phyloP scores from a whole-genome alignment of 148 eudicot genomes.

The Amaranthus hypochondriacus region DNA sequence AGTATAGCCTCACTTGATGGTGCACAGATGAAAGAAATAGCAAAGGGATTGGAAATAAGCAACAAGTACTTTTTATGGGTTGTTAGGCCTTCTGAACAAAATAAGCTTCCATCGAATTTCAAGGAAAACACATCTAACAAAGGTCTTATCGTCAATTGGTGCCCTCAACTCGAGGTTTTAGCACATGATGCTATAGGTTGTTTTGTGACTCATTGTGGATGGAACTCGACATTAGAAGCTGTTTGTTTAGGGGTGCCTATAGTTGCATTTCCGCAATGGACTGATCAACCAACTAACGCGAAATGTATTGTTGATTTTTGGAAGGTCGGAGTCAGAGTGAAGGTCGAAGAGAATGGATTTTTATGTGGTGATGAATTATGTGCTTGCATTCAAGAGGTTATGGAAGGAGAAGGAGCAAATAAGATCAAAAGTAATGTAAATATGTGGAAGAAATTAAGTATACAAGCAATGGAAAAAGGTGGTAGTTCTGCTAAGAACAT shows the following conservation, averaged over 20 bases:
- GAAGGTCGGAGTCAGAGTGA: conserved; percentile 38
- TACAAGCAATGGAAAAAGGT: conserved; percentile 28
- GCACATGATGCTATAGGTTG: conserved; percentile 39
- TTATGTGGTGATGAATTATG: conserved; percentile 32
- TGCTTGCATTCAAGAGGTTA: conserved; percentile 34
- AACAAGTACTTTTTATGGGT: conserved; percentile 48
- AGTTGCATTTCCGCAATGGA: conserved; percentile 51
- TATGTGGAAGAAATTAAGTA: conserved; percentile 39
- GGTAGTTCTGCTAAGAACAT: conserved; percentile 28
- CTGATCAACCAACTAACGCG: conserved; percentile 49
- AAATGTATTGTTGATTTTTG: conserved; percentile 48
- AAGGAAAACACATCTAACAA: conserved; percentile 25
- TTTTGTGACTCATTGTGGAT: conserved; percentile 55
- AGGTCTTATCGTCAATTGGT: conserved; percentile 49
- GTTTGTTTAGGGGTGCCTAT: conserved; percentile 49
- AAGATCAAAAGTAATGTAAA: conserved; percentile 35
- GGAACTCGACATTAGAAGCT: conserved; percentile 60
- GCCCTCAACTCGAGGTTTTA: conserved; percentile 44
- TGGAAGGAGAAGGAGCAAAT: conserved; percentile 33
- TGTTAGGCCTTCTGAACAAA: conserved; percentile 41
- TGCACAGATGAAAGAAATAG: conserved; percentile 52
- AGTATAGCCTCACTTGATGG: conserved; percentile 38
- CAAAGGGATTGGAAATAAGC: conserved; percentile 30
- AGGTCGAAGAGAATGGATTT: conserved; percentile 29
- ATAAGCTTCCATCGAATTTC: conserved; percentile 34